Conservation (phyloP, 2,329 filamentous ascomycete genomes). For the Juglanconis oblonga region DNA sequence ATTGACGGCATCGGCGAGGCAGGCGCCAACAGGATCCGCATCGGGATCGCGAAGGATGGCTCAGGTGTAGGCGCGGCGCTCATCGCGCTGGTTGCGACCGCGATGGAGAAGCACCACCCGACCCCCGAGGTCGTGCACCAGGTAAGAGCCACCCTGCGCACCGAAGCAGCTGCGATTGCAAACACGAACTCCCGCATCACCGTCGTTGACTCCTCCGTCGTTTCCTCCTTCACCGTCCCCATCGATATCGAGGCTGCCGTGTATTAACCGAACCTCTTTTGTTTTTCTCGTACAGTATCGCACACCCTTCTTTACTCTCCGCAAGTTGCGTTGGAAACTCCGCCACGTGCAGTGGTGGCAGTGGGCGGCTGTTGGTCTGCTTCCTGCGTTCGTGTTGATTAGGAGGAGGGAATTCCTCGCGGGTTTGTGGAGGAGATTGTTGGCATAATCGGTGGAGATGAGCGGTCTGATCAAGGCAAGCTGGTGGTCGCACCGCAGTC, state of each 20-base stretch:
- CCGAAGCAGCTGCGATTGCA: neutral
- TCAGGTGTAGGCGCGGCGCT: constrained; percentile 93
- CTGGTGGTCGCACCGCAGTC: neutral
- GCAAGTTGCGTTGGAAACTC: constrained; percentile 14
- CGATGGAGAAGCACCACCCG: constrained; percentile 48
- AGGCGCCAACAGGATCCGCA: constrained; percentile 83
- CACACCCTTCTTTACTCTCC: constrained; percentile 7
- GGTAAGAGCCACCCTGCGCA: constrained; percentile 13
- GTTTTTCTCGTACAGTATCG: constrained; percentile 11
- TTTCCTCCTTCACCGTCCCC: neutral
- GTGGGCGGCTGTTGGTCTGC: constrained; percentile 17
- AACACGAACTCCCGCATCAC: neutral
- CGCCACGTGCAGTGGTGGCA: constrained; percentile 18
- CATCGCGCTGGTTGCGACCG: constrained; percentile 84
- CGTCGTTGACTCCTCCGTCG: neutral
- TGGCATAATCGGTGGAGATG: constrained; percentile 2
- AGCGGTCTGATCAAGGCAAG: neutral
- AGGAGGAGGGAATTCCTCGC: constrained; percentile 13
- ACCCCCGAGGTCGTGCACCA: constrained; percentile 14
- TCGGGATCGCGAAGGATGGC: constrained; percentile 96
- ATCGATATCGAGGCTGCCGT: neutral
- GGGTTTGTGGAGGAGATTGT: constrained; percentile 14
- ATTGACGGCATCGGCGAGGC: constrained; percentile 73
- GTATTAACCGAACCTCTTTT: neutral
- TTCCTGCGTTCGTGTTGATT: constrained; percentile 7